Conservation (phyloP, 176 grass and related monocot species). For the Saccharum spontaneum region DNA sequence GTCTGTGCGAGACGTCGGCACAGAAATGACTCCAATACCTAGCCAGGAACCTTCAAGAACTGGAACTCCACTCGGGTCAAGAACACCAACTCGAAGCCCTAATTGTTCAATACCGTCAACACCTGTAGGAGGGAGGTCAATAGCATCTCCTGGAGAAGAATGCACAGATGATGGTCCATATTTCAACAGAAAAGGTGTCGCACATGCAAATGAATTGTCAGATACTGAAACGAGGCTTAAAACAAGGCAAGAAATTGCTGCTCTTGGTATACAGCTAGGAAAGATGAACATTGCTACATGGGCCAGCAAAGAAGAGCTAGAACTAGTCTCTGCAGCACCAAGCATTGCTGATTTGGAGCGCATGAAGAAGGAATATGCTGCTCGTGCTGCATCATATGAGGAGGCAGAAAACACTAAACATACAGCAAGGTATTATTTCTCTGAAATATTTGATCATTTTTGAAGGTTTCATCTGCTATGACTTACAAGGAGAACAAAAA, state of each 20-base stretch:
- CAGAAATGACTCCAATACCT: slow-evolving; percentile 95
- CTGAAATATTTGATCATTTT: background rate
- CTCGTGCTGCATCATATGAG: slow-evolving; percentile 70
- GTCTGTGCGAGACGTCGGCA: slow-evolving; percentile 80
- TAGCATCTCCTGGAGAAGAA: slow-evolving; percentile 42
- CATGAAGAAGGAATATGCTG: slow-evolving; percentile 63
- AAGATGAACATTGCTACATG: slow-evolving; percentile 97
- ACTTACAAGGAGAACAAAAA: slow-evolving; percentile 15
- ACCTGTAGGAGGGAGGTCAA: slow-evolving; percentile 58
- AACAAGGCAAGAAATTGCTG: slow-evolving; percentile 89
- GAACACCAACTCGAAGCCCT: slow-evolving; percentile 76
- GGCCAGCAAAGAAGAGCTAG: slow-evolving; percentile 89
- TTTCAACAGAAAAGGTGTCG: slow-evolving; percentile 55
- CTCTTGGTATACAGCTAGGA: slow-evolving; percentile 82
- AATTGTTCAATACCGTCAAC: slow-evolving; percentile 80
- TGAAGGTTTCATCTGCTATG: background rate
- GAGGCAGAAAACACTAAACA: slow-evolving; percentile 85
- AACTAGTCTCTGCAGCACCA: slow-evolving; percentile 50
- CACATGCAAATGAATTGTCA: slow-evolving; percentile 53
- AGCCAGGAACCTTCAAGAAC: slow-evolving; percentile 82
- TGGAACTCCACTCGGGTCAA: slow-evolving; percentile 69
- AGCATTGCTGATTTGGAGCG: slow-evolving; percentile 55
- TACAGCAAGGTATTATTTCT: slow-evolving; percentile 69
- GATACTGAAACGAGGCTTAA: slow-evolving; percentile 73
- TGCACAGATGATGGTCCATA: slow-evolving; percentile 38